Conservation (phyloP, 148 eudicot species). For the Silene uniflora region DNA sequence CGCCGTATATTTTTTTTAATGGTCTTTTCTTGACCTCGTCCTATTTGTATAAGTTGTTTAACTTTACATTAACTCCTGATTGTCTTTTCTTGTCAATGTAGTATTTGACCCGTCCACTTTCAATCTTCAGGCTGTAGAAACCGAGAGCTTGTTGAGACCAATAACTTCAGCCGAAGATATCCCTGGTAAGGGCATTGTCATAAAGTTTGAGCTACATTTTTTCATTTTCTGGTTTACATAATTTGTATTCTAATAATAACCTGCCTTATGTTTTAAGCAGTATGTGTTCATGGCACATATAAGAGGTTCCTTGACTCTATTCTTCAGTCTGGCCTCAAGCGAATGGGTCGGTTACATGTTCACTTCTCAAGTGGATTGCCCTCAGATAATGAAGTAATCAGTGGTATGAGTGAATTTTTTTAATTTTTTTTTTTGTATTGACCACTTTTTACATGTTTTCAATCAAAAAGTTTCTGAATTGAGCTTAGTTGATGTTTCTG, state of each 20-base stretch:
- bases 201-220: background rate
- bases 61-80: background rate
- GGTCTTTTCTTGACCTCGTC: background rate
- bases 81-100: background rate
- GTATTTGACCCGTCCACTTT: conserved; percentile 8
- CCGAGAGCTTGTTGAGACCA: conserved; percentile 79
- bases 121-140: conserved; percentile 60
- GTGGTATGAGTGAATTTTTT: conserved; percentile 45
- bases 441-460: background rate
- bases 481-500: background rate
- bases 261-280: conserved; percentile 31
- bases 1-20: background rate
- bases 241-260: background rate
- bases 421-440: background rate
- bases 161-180: conserved; percentile 81
- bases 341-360: conserved; percentile 78
- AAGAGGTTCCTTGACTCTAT: conserved; percentile 61
- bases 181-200: conserved; percentile 43
- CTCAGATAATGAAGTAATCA: conserved; percentile 77
- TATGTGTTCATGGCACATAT: conserved; percentile 93
- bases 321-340: conserved; percentile 73
- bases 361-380: conserved; percentile 94
- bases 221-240: background rate
- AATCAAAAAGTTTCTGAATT: background rate
- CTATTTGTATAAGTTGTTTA: too few relatives aligned